Evolutionary conservation across 208 protist species (phyloP), one percentile per base, ranked within the genome.

Genomic region (Kentomonas sorsogonicus): DNA sequence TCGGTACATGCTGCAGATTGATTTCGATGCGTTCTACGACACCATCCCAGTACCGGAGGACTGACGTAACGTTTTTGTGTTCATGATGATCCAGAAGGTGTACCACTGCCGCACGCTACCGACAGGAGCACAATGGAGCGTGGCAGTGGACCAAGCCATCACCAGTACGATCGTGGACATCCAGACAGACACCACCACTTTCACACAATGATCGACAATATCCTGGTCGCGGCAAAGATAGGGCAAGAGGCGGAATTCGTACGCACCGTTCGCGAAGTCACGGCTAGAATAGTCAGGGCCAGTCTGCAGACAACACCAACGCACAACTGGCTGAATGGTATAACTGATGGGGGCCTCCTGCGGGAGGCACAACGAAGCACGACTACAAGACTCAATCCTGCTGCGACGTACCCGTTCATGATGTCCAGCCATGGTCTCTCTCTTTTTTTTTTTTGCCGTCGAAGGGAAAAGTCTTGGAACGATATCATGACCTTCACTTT

Each of bases 11-110:
- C n/a, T 63, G 30, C 59, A 76, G 47, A 54, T 66, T 6, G 58
- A 76, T 31, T 76, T 76, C 33, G 69, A 76, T 43, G 65, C 66
- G 1, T 69, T 69, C 40, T 77, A 73, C 61, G 60, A 77, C 60
- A 40, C 53, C 16, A 73, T 69, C 7, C 71, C 58, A 1, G 33
- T 73, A n/a, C 55, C 55, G 2, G 48, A 69, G 4, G 33, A n/a
- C n/a, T n/a, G 48, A 10, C 61, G 63, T 22, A 61, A 69, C 54
- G n/a, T 23, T 1, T 74, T 66, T 52, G 54, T 68, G 20, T 69
- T 67, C n/a, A 36, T 11, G 22, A 13, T 33, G 1, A 45, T 50
- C 1, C 2, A 40, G 29, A 16, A n/a, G n/a, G 39, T 40, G 40
- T 66, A 66, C 47, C 66, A 59, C 4, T 38, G 60, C 1, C 18